These are phyloP conservation scores for Canavalia gladiata DNA, from an alignment of 306 rosid species.

Conservation along the genomic window DNA sequence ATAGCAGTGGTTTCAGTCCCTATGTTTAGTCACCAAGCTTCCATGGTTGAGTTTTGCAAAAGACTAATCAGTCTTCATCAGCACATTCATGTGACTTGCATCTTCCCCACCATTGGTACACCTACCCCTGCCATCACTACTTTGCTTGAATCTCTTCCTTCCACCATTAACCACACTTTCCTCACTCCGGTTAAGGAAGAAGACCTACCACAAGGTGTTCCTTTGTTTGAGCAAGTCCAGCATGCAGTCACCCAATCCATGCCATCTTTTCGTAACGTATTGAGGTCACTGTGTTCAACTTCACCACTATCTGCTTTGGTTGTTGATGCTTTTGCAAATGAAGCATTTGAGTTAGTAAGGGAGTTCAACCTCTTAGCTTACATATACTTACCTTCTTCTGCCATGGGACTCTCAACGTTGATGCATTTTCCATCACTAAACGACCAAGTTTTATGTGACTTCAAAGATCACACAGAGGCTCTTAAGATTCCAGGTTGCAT, in stretches of 20 bases:
- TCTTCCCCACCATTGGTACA: conserved; percentile 27
- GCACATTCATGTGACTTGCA: conserved; percentile 36
- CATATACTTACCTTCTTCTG: conserved; percentile 31
- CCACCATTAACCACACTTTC: conserved; percentile 27
- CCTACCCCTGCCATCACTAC: no score
- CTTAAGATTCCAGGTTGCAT: conserved; percentile 35
- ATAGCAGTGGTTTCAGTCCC: conserved; percentile 28
- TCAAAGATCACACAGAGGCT: conserved; percentile 10
- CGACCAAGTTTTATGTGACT: conserved; percentile 19
- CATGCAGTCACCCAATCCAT: conserved; percentile 23
- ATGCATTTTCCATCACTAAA: conserved; percentile 29
- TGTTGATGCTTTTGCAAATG: conserved; percentile 27
- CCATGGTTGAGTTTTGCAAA: conserved; percentile 39
- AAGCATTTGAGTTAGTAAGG: conserved; percentile 24
- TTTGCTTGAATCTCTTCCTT: background rate
- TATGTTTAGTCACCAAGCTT: conserved; percentile 41
- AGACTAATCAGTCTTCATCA: conserved; percentile 8
- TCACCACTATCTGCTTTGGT: conserved; percentile 22
- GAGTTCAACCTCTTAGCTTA: conserved; percentile 40
- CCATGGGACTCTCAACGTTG: conserved; percentile 12
- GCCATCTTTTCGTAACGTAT: background rate
- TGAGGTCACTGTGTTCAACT: background rate
- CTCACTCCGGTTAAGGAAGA: conserved; percentile 40
- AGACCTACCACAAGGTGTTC: background rate
- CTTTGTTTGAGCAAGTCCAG: background rate